Evolutionary conservation across 768 basidiomycete genomes (phyloP), one percentile per base, ranked within the genome.

Genomic region (Hypsizygus marmoreus): DNA sequence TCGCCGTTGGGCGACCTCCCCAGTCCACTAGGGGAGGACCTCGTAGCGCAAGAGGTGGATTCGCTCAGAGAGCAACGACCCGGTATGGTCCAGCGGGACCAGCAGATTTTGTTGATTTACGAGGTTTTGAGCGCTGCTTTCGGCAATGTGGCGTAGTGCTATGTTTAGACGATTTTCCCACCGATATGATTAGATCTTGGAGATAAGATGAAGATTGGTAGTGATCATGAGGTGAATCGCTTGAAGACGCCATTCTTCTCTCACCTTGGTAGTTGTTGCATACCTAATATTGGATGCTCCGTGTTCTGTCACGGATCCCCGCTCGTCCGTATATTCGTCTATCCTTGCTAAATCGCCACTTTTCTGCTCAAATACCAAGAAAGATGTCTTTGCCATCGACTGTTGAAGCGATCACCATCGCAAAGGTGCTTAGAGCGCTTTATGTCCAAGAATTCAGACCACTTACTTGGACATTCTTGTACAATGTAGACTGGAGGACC

Each of bases 1-100:
- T 82, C 82, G 2, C 79, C 79, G 1, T 68, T 92, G 9, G 88
- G 84, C 0, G 71, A 77, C 6, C 60, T 89, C 30, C 76, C 82
- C 2, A 58, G 66, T 1, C 63, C 66, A 7, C 48, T 82, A 5
- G 56, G 64, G 29, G 71, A 75, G 9, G 88, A 92, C 57, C 62
- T 77, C 6, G 76, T 91, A 2, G 74, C 74, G 10, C 75, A 80
- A 58, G 91, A 93, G 62, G 71, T 93, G 11, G 91, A 93, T 57
- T 79, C 74, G 20, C 64, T 93, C 54, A 69, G 91, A 51, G 91
- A 93, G 67, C 91, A 92, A 63, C 68, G 91, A 25, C 83, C 84
- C 2, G 76, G 82, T 20, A 92, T 93, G 91, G 88, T 92, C 25
- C 82, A 92, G 68, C 73, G 77, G 46, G 65, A 72, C 5, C 84